These are phyloP conservation scores for Zygotorulaspora danielsina DNA, from an alignment of 805 yeast genomes.

Conservation along the genomic window DNA sequence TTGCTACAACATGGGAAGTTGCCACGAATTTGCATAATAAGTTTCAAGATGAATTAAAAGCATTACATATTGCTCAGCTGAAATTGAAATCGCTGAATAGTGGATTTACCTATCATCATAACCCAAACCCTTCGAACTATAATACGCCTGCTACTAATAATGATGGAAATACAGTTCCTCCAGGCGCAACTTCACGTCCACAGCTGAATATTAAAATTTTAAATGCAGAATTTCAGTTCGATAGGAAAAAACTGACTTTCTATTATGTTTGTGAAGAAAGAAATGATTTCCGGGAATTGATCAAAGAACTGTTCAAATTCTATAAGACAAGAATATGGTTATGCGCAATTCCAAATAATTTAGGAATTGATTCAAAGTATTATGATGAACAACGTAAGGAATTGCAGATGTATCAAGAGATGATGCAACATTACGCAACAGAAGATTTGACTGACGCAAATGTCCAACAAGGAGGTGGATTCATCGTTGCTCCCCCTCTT, in stretches of 20 bases:
- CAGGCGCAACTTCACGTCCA: slow-evolving; percentile 13
- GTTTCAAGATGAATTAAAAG: slow-evolving; percentile 66
- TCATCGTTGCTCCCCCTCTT: slow-evolving; percentile 29
- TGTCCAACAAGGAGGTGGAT: slow-evolving; percentile 15
- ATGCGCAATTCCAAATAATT: slow-evolving; percentile 56
- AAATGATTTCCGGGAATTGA: slow-evolving; percentile 68
- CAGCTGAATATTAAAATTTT: slow-evolving; percentile 54
- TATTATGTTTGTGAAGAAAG: slow-evolving; percentile 63
- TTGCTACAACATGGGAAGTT: slow-evolving; percentile 70
- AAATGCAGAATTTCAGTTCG: slow-evolving; percentile 79
- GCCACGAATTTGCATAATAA: slow-evolving; percentile 53
- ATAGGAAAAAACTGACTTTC: slow-evolving; percentile 69
- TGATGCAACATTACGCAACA: slow-evolving; percentile 31
- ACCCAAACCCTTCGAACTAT: slow-evolving; percentile 3
- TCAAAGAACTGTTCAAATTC: slow-evolving; percentile 67
- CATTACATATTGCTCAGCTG: slow-evolving; percentile 59
- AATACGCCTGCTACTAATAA: slow-evolving; percentile 2
- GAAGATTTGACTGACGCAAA: slow-evolving; percentile 27
- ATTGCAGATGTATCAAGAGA: slow-evolving; percentile 32
- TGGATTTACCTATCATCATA: slow-evolving; percentile 22
- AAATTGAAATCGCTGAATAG: slow-evolving; percentile 41
- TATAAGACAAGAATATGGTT: slow-evolving; percentile 81
- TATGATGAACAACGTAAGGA: slow-evolving; percentile 33
- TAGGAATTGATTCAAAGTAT: slow-evolving; percentile 31
- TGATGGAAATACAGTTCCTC: neutral